Evolutionary conservation across 345 rosid genomes (phyloP).

Genomic region (Brassica carinata): DNA sequence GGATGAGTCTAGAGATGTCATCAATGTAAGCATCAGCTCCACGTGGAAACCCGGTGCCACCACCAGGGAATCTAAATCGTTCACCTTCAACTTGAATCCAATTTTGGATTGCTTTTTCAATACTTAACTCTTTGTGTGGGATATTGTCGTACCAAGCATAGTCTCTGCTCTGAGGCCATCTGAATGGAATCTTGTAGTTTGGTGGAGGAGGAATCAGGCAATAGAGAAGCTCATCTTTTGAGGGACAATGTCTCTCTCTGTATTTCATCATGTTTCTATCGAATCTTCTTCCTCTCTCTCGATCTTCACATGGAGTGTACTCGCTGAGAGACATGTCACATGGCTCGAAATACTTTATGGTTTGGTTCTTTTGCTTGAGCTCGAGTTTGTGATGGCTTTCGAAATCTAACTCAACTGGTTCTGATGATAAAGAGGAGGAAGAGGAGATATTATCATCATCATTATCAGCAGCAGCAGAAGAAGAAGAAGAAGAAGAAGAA

Average conservation of each 20-base stretch:
- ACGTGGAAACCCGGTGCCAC: slow-evolving; percentile 91
- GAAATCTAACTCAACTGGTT: slow-evolving; percentile 58
- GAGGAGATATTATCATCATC: slow-evolving; percentile 28
- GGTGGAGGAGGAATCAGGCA: slow-evolving; percentile 98
- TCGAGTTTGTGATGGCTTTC: slow-evolving; percentile 79
- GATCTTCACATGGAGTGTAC: slow-evolving; percentile 87
- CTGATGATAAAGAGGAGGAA: slow-evolving; percentile 25
- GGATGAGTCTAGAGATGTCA: slow-evolving; percentile 69
- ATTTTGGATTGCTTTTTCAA: slow-evolving; percentile 96
- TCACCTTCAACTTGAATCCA: slow-evolving; percentile 95
- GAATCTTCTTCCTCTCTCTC: slow-evolving; percentile 70
- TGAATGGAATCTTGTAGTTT: slow-evolving; percentile 87
- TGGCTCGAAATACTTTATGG: slow-evolving; percentile 47
- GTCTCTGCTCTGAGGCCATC: slow-evolving; percentile 97
- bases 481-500: slow-evolving; percentile 20
- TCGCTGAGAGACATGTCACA: slow-evolving; percentile 84
- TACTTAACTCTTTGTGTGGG: slow-evolving; percentile 90
- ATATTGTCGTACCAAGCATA: slow-evolving; percentile 93
- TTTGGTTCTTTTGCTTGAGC: slow-evolving; percentile 41
- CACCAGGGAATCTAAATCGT: slow-evolving; percentile 90
- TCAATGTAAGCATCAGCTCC: slow-evolving; percentile 97
- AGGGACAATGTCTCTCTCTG: slow-evolving; percentile 91
- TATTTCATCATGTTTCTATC: slow-evolving; percentile 81
- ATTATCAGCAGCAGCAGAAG: slow-evolving; percentile 6
- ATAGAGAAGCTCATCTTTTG: slow-evolving; percentile 62